phyloP scores from a whole-genome alignment of 2,329 filamentous ascomycete species.

The Fusarium liriodendri region DNA sequence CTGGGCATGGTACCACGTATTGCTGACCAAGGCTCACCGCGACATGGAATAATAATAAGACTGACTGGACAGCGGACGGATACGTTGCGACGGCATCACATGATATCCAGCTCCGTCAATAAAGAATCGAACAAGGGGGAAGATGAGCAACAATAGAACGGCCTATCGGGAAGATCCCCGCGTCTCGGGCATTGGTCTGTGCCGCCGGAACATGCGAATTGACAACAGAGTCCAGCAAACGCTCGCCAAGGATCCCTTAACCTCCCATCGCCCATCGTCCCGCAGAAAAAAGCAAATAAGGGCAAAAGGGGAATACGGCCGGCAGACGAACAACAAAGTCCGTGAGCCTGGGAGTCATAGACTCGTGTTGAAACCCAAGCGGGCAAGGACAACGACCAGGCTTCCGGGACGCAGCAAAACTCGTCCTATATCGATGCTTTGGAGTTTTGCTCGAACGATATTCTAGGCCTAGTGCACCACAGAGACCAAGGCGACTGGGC shows the following conservation, averaged over 20 bases:
- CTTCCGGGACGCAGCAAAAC: slow-evolving; percentile 23
- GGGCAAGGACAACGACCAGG: slow-evolving; percentile 29
- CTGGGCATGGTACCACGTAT: slow-evolving; percentile 17
- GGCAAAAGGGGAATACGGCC: slow-evolving; percentile 11
- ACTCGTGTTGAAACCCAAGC: slow-evolving; percentile 19
- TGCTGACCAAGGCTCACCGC: slow-evolving; percentile 23
- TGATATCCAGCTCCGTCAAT: slow-evolving; percentile 13
- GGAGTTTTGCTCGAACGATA: slow-evolving; percentile 39
- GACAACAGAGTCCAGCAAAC: slow-evolving; percentile 14
- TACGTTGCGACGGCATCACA: slow-evolving; percentile 25
- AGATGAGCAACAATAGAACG: slow-evolving; percentile 7
- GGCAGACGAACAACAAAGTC: slow-evolving; percentile 22
- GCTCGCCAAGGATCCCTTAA: slow-evolving; percentile 8
- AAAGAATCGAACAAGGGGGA: slow-evolving; percentile 25
- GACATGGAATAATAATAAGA: slow-evolving; percentile 9
- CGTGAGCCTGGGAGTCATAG: slow-evolving; percentile 15
- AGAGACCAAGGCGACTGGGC: slow-evolving; percentile 29
- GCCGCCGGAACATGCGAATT: slow-evolving; percentile 24
- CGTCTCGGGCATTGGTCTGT: slow-evolving; percentile 16
- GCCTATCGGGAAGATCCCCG: slow-evolving; percentile 42
- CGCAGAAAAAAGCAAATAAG: slow-evolving; percentile 13
- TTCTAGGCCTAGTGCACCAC: slow-evolving; percentile 29
- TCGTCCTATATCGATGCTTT: slow-evolving; percentile 21
- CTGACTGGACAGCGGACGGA: slow-evolving; percentile 17
- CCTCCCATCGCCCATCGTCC: slow-evolving; percentile 29